Percentiles rank a stretch among this genome's conserved stretches.
Conservation (phyloP, 768 basidiomycete species). For the Mycena alexandri region DNA sequence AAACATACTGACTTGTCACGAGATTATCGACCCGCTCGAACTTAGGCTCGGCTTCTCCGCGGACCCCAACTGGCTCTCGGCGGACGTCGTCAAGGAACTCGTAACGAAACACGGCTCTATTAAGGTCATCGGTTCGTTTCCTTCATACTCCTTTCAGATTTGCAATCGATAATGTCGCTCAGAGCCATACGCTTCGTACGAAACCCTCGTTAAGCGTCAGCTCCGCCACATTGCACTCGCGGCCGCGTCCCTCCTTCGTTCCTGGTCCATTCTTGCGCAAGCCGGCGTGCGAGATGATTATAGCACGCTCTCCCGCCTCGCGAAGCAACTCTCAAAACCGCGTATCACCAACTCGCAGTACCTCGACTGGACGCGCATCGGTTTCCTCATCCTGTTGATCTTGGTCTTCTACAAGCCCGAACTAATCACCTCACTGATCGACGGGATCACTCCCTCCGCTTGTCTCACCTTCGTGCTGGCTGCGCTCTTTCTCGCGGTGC, state of each 20-base stretch:
- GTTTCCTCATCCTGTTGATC: no score
- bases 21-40: conserved; percentile 29
- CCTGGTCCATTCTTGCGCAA: conserved; percentile 9
- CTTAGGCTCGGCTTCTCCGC: conserved; percentile 26
- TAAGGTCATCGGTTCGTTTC: conserved; percentile 32
- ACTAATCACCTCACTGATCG: no score
- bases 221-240: conserved; percentile 26
- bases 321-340: conserved; percentile 10
- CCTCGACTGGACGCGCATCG: conserved; percentile 9
- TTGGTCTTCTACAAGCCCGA: no score
- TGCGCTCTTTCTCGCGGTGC: no score
- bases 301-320: background rate
- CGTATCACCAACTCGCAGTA: background rate
- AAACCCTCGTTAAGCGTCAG: conserved; percentile 24
- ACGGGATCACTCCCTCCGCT: no score
- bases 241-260: background rate
- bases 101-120: conserved; percentile 23
- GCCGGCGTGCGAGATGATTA: background rate
- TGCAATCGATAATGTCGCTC: background rate
- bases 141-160: background rate
- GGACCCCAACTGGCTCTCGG: conserved; percentile 27
- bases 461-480: no score
- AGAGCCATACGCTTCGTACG: conserved; percentile 31
- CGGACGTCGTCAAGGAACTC: conserved; percentile 14
- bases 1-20: background rate